Conservation (phyloP, 495 filamentous ascomycete species). For the Podospora comata region DNA sequence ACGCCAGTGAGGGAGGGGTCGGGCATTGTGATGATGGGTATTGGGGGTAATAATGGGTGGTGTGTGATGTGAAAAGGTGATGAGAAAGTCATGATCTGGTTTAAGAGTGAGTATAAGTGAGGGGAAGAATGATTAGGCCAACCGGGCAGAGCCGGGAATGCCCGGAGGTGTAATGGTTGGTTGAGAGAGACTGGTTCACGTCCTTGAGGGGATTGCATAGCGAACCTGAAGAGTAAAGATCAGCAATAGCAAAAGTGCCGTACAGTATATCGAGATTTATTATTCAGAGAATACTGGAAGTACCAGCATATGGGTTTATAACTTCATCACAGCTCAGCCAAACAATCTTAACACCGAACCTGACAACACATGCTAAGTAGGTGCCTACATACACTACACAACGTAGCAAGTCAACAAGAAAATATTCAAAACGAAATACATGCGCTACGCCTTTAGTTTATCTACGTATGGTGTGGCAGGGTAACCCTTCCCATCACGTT, state of each 20-base stretch:
- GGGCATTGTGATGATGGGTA: background rate
- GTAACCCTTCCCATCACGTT: too few relatives aligned
- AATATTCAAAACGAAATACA: too few relatives aligned
- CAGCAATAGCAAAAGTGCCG: background rate
- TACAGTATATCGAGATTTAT: background rate
- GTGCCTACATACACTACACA: too few relatives aligned
- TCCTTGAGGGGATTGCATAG: background rate
- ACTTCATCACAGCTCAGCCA: too few relatives aligned
- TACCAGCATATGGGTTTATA: too few relatives aligned
- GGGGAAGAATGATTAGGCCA: background rate
- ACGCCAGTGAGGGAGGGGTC: slow-evolving; percentile 18
- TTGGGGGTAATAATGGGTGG: background rate
- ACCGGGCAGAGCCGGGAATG: background rate
- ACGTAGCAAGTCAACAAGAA: too few relatives aligned
- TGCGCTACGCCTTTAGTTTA: too few relatives aligned
- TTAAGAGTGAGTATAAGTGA: background rate
- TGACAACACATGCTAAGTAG: too few relatives aligned
- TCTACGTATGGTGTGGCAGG: too few relatives aligned
- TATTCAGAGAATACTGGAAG: background rate
- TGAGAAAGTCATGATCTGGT: background rate
- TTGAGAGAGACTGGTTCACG: background rate
- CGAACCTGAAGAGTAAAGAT: background rate
- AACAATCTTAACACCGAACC: too few relatives aligned
- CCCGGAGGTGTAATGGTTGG: background rate
- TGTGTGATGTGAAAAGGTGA: background rate